Percentiles rank a stretch among this genome's conserved stretches.
Evolutionary conservation across 805 yeast genomes (phyloP).

Genomic region (Sugiyamaella valdiviana): DNA sequence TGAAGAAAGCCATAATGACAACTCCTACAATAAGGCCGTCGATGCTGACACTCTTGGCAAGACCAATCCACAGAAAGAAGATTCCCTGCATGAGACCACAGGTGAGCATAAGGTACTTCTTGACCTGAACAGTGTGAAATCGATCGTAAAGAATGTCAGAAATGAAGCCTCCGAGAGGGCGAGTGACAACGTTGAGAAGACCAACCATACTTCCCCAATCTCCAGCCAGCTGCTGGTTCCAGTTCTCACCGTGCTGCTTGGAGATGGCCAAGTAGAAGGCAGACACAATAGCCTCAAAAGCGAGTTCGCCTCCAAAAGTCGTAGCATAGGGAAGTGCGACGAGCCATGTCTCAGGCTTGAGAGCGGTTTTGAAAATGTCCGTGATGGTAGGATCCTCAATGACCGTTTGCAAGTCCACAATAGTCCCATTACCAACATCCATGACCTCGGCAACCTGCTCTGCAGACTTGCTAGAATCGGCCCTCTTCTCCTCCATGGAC

Average conservation of each 20-base stretch:
- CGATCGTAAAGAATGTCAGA: slow-evolving; percentile 22
- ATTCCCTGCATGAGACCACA: slow-evolving; percentile 31
- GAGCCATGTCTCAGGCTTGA: slow-evolving; percentile 3
- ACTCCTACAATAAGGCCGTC: slow-evolving; percentile 30
- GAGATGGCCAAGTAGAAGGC: neutral
- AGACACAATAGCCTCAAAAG: slow-evolving; percentile 4
- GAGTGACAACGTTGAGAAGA: slow-evolving; percentile 1
- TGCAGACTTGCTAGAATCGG: neutral
- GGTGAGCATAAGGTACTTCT: slow-evolving; percentile 27
- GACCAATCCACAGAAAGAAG: slow-evolving; percentile 35
- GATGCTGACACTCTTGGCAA: slow-evolving; percentile 26
- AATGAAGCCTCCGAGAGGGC: slow-evolving; percentile 4
- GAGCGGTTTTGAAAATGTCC: neutral
- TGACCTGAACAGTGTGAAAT: slow-evolving; percentile 29
- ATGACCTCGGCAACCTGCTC: neutral
- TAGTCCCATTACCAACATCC: slow-evolving; percentile 1
- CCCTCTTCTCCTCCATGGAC: neutral
- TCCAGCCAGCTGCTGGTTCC: slow-evolving; percentile 5
- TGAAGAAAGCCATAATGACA: slow-evolving; percentile 30
- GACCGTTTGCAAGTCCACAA: neutral
- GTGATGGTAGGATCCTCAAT: slow-evolving; percentile 2
- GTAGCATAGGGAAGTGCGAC: slow-evolving; percentile 6
- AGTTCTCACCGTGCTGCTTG: neutral
- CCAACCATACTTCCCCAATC: slow-evolving; percentile 6
- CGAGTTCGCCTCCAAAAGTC: slow-evolving; percentile 7